A percentile compares a stretch with the other conserved stretches of the same genome.
Evolutionary conservation across 164 flowering plant genomes (phyloP).

Genomic region (Vitis rupestris): DNA sequence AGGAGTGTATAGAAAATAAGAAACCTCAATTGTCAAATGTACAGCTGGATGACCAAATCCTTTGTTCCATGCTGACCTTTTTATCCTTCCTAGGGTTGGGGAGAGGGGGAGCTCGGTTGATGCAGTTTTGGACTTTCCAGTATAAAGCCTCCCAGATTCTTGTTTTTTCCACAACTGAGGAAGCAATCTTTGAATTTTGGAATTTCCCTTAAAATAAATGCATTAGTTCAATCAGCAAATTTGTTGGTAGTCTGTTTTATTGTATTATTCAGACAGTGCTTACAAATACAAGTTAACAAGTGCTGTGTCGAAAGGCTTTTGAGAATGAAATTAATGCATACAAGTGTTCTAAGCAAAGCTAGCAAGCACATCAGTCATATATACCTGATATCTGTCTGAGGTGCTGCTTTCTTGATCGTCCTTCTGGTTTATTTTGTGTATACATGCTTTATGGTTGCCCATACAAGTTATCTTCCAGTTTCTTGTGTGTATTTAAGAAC

Average conservation of each 20-base stretch:
- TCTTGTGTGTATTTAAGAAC: too few relatives aligned
- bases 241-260: not conserved
- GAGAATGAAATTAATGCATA: too few relatives aligned
- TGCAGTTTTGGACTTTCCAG: slow-evolving; percentile 14
- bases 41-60: slow-evolving; percentile 35
- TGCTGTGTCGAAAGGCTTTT: too few relatives aligned
- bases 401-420: too few relatives aligned
- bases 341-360: too few relatives aligned
- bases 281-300: too few relatives aligned
- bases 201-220: not conserved
- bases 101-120: slow-evolving; percentile 12
- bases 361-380: too few relatives aligned
- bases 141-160: not conserved
- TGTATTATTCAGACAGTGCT: too few relatives aligned
- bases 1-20: slow-evolving; percentile 35
- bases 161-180: not conserved
- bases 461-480: too few relatives aligned
- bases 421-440: not conserved
- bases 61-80: slow-evolving; percentile 20
- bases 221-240: not conserved
- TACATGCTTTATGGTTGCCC: too few relatives aligned
- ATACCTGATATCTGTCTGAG: too few relatives aligned
- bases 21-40: slow-evolving; percentile 34
- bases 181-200: slow-evolving; percentile 4
- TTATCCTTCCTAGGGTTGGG: slow-evolving; percentile 11